Evolutionary conservation across 2,329 filamentous ascomycete species (phyloP), one percentile per base, ranked within the genome.

Genomic region (Ophiocordyceps unilateralis): DNA sequence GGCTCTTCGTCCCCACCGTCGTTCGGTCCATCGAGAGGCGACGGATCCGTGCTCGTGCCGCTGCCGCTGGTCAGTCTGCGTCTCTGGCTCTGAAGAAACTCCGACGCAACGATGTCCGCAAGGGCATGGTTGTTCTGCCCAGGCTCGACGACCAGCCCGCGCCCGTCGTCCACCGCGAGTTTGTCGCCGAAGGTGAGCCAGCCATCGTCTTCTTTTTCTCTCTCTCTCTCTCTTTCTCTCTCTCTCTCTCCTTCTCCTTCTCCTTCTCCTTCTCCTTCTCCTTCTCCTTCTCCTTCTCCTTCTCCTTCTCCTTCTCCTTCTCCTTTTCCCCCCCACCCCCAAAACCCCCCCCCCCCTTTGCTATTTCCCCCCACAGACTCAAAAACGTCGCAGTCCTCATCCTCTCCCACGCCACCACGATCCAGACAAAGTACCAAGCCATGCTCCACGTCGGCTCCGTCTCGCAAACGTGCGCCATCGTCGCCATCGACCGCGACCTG

Each of bases 371-470:
- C n/a, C n/a, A n/a, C n/a, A n/a, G n/a, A n/a, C n/a, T n/a, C n/a
- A n/a, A n/a, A n/a, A n/a, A n/a, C n/a, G n/a, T 11, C 30, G 7
- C 8, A 78, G 91, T 98, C 1, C 70, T 98, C 20, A 96, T 98
- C 50, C 70, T 98, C 7, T 93, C 84, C 4, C 91, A 98, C 55
- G 87, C 89, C 0, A 98, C 91, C 0, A 98, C 91, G 38, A 98
- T 98, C 61, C 91, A 93, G 61, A 86, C 80, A 1, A 89, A 87
- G 54, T 98, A 98, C 51, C 91, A 98, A 65, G 91, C 91, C 1
- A 98, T 96, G 88, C 72, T 98, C 20, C 91, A 98, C 53, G 88
- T 98, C 5, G 91, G 91, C 0, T 84, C 91, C 0, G 83, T 98
- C 38, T 86, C 83, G 36, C 91, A 98, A 64, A 98, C 91, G 0